These are phyloP conservation scores for Aspergillus taichungensis DNA, from an alignment of 495 filamentous ascomycete genomes.

Conservation along the genomic window DNA sequence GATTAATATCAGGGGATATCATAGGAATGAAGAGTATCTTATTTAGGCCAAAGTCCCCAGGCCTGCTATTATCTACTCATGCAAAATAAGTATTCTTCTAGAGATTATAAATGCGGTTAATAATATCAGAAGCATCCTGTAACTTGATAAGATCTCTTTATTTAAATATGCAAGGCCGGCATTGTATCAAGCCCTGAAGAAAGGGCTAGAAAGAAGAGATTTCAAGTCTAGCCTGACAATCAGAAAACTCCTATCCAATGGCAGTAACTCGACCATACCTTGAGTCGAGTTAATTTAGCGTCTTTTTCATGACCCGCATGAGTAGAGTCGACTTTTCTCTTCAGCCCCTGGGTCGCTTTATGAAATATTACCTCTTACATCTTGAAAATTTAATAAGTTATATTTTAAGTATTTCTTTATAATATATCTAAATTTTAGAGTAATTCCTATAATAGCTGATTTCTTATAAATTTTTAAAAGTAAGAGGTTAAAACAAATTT, in stretches of 20 bases:
- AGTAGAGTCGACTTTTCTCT: too few species aligned
- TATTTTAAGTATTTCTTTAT: too few species aligned
- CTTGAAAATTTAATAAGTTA: too few species aligned
- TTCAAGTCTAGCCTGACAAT: constrained; percentile 4
- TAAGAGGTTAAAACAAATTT: too few species aligned
- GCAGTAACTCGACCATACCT: too few species aligned
- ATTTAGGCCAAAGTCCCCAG: constrained; percentile 21
- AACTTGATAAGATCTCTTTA: constrained; percentile 10
- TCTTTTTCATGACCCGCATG: too few species aligned
- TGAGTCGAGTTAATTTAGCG: too few species aligned
- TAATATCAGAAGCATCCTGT: constrained; percentile 18
- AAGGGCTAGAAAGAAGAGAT: constrained; percentile 5
- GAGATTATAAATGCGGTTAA: constrained; percentile 4
- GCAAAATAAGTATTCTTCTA: constrained; percentile 16
- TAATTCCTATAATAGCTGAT: too few species aligned
- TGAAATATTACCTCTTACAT: too few species aligned
- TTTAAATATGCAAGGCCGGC: not conserved
- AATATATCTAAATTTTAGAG: too few species aligned
- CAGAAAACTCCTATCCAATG: constrained; percentile 10
- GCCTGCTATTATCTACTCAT: constrained; percentile 17
- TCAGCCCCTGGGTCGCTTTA: too few species aligned
- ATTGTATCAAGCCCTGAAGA: constrained; percentile 3
- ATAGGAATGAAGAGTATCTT: constrained; percentile 23
- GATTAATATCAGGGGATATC: constrained; percentile 14
- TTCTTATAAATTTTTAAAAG: too few species aligned